These are phyloP conservation scores for Hypoxylon fuscum DNA, from an alignment of 495 filamentous ascomycete genomes.

Conservation along the genomic window DNA sequence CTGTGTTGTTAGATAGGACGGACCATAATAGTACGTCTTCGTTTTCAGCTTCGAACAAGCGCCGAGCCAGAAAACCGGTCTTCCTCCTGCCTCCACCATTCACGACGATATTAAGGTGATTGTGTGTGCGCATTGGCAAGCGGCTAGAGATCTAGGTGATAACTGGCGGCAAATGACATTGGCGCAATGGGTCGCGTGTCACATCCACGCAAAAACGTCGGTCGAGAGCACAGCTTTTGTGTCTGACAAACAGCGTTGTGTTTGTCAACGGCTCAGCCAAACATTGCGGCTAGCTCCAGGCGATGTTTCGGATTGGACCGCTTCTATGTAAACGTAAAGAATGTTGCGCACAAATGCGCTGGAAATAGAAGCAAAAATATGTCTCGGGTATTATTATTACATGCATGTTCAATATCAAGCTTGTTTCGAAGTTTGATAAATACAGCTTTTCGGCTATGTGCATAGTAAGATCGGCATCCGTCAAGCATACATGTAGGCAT, in stretches of 20 bases:
- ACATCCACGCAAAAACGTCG: slow-evolving; percentile 18
- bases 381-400: slow-evolving; percentile 13
- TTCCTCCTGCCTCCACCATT: background rate
- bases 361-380: slow-evolving; percentile 7
- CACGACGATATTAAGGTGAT: slow-evolving; percentile 5
- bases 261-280: slow-evolving; percentile 2
- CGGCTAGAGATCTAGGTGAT: slow-evolving; percentile 3
- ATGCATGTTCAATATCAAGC: slow-evolving; percentile 14
- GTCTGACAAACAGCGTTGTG: slow-evolving; percentile 10
- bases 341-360: background rate
- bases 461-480: slow-evolving; percentile 17
- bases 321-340: background rate
- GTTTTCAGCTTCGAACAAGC: slow-evolving; percentile 13
- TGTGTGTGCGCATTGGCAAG: slow-evolving; percentile 13
- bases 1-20: background rate
- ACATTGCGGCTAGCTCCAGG: slow-evolving; percentile 6
- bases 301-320: slow-evolving; percentile 1
- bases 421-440: background rate
- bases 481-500: slow-evolving; percentile 7
- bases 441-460: slow-evolving; percentile 17
- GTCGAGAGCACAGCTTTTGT: slow-evolving; percentile 1
- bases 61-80: slow-evolving; percentile 3
- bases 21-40: background rate
- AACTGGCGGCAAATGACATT: slow-evolving; percentile 16
- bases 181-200: slow-evolving; percentile 25